phyloP scores from a whole-genome alignment of 2,329 filamentous ascomycete species.

The Apiospora kogelbergensis region DNA sequence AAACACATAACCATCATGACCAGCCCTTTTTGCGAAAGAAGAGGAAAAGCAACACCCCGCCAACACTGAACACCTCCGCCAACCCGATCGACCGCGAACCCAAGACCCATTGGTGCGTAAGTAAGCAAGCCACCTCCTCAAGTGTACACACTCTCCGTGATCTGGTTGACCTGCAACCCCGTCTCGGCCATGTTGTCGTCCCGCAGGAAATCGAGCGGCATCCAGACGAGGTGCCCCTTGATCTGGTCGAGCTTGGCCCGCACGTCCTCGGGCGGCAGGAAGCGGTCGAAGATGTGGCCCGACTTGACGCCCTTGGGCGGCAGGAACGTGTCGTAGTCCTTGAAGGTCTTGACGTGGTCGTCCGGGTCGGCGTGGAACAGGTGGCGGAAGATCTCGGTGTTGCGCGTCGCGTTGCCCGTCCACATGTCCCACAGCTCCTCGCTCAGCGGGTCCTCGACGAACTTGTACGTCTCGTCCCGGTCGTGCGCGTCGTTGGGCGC shows the following conservation, averaged over 20 bases:
- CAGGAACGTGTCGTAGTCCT: conserved; percentile 82
- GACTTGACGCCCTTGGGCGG: conserved; percentile 70
- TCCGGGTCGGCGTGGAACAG: conserved; percentile 89
- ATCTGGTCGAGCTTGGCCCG: conserved; percentile 75
- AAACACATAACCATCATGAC: background rate
- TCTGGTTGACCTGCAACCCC: conserved; percentile 80
- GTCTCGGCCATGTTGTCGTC: conserved; percentile 88
- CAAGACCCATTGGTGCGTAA: too few species aligned
- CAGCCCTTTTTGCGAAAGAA: background rate
- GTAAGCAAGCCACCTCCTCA: conserved; percentile 31
- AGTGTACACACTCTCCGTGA: conserved; percentile 85
- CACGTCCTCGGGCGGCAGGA: conserved; percentile 71
- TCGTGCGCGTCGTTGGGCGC: conserved; percentile 64
- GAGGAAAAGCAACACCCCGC: too few species aligned
- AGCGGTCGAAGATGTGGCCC: conserved; percentile 84
- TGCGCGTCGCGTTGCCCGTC: conserved; percentile 66
- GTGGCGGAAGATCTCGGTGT: conserved; percentile 75
- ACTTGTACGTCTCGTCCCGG: conserved; percentile 59
- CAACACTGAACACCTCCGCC: background rate
- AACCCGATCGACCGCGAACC: background rate
- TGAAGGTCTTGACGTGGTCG: conserved; percentile 82
- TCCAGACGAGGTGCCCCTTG: conserved; percentile 89
- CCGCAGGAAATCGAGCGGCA: conserved; percentile 84
- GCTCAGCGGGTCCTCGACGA: conserved; percentile 70
- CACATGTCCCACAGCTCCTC: conserved; percentile 69